Conservation (phyloP, 148 eudicot genomes). For the Rheum nobile region DNA sequence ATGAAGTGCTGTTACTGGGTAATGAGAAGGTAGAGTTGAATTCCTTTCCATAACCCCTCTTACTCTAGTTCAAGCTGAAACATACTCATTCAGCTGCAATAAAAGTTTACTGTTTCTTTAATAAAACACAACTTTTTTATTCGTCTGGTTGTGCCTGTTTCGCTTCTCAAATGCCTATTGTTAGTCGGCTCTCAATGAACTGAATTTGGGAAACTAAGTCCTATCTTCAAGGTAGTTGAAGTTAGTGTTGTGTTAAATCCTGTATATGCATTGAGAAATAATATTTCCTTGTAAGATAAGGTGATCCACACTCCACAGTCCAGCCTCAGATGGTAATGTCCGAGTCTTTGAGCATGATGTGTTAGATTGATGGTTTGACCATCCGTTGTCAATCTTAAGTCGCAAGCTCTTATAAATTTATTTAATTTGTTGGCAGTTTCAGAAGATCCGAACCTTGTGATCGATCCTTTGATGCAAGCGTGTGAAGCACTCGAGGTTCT, state of each 20-base stretch:
- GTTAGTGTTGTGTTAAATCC: not conserved
- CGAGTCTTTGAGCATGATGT: too few relatives aligned
- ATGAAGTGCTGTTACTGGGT: not conserved
- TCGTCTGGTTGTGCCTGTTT: not conserved
- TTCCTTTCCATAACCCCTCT: not conserved
- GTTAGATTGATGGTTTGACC: too few relatives aligned
- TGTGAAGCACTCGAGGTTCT: conserved; percentile 64
- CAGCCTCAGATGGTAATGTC: too few relatives aligned
- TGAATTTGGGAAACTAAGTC: not conserved
- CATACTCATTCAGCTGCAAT: too few relatives aligned
- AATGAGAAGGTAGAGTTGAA: too few relatives aligned
- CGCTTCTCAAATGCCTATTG: not conserved
- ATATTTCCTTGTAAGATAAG: not conserved
- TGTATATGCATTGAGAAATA: not conserved
- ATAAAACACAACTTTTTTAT: too few relatives aligned
- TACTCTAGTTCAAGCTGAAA: not conserved
- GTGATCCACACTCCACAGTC: too few relatives aligned
- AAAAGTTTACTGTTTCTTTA: too few relatives aligned
- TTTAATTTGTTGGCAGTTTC: conserved; percentile 22
- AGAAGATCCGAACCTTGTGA: conserved; percentile 57
- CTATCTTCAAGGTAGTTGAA: not conserved
- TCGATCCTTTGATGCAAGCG: conserved; percentile 66
- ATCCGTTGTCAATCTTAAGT: too few relatives aligned
- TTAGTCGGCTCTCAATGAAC: not conserved
- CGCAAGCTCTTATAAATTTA: not conserved